Evolutionary conservation across 2,329 filamentous ascomycete genomes (phyloP).

Genomic region (Colletotrichum gloeosporioides): DNA sequence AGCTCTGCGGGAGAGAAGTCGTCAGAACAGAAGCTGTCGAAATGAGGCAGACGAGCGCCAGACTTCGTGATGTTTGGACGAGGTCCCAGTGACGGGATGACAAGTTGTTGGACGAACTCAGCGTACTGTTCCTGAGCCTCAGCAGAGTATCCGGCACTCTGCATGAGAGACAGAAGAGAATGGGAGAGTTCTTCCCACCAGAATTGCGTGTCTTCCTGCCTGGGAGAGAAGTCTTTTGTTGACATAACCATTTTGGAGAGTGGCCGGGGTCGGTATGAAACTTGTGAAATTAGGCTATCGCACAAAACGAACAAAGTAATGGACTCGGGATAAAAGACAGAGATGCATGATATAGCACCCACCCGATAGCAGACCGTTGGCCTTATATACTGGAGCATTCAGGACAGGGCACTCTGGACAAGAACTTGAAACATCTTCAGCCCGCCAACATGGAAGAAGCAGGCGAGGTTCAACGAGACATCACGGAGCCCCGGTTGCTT

Average conservation of each 20-base stretch:
- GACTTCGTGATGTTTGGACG: neutral
- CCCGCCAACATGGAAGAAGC: neutral
- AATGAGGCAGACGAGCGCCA: neutral
- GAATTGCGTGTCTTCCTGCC: neutral
- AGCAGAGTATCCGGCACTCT: slow-evolving; percentile 15
- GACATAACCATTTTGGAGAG: neutral
- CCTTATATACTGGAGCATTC: neutral
- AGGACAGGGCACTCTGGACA: neutral
- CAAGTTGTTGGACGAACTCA: slow-evolving; percentile 4
- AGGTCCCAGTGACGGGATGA: slow-evolving; percentile 2
- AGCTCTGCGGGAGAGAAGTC: slow-evolving; percentile 40
- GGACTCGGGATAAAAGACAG: neutral
- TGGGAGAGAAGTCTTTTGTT: neutral
- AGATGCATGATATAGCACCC: neutral
- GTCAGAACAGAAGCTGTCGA: slow-evolving; percentile 28
- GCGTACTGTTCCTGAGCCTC: neutral
- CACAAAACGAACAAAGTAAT: neutral
- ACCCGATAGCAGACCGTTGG: neutral
- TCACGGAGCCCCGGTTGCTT: neutral
- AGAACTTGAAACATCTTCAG: neutral
- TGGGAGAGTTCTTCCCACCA: slow-evolving; percentile 4
- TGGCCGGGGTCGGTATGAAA: neutral
- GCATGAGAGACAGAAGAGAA: slow-evolving; percentile 9
- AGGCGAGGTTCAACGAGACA: neutral
- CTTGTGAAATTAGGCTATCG: neutral